Percentiles rank a stretch among this genome's conserved stretches.
phyloP scores from a whole-genome alignment of 2,329 filamentous ascomycete species.

The Apiospora aurea region DNA sequence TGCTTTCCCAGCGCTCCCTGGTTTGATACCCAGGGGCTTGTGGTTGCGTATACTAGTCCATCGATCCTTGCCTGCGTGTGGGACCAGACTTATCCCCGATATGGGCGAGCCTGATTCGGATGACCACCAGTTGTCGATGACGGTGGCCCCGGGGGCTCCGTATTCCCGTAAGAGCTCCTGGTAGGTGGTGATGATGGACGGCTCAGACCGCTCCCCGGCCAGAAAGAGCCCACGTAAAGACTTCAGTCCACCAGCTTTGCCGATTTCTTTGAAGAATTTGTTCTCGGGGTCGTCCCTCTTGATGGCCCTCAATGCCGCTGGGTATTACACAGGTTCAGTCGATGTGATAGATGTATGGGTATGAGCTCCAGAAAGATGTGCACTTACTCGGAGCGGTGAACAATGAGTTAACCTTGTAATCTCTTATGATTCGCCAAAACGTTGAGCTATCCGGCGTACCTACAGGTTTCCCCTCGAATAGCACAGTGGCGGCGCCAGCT shows the following conservation, averaged over 20 bases:
- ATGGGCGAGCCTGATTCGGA: conserved; percentile 66
- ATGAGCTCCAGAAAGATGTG: conserved; percentile 34
- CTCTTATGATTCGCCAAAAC: conserved; percentile 87
- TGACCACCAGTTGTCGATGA: conserved; percentile 69
- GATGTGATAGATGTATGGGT: background rate
- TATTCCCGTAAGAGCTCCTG: conserved; percentile 74
- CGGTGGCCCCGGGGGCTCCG: conserved; percentile 66
- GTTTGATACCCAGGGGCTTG: conserved; percentile 67
- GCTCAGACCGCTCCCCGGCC: conserved; percentile 89
- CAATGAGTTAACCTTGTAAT: conserved; percentile 83
- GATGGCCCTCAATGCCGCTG: conserved; percentile 80
- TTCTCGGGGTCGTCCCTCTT: conserved; percentile 84
- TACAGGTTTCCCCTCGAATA: conserved; percentile 74
- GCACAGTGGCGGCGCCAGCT: conserved; percentile 81
- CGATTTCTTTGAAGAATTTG: conserved; percentile 66
- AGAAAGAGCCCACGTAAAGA: conserved; percentile 79
- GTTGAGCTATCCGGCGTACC: conserved; percentile 69
- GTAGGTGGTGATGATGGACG: conserved; percentile 82
- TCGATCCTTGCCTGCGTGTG: conserved; percentile 65
- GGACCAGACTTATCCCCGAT: conserved; percentile 60
- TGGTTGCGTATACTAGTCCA: conserved; percentile 48
- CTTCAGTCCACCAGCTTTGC: conserved; percentile 73
- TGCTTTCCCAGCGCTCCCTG: conserved; percentile 87
- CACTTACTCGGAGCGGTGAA: conserved; percentile 79
- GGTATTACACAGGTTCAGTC: background rate